Percentiles rank a stretch among this genome's conserved stretches.
These are phyloP conservation scores for Wallacemonas sp. DNA, from an alignment of 208 protist genomes.

Conservation along the genomic window DNA sequence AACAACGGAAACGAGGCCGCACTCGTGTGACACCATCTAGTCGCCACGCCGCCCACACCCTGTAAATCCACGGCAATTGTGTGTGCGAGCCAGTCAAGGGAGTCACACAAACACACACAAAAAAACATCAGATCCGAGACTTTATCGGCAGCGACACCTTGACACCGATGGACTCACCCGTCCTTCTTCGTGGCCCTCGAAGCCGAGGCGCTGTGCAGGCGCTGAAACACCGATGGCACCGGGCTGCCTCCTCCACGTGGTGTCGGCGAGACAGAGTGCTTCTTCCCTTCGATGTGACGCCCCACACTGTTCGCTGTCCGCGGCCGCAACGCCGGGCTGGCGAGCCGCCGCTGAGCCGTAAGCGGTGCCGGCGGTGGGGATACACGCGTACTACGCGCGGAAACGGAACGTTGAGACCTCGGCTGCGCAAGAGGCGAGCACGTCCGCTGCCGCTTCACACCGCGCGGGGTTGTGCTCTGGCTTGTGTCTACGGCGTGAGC, in stretches of 20 bases:
- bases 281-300: not conserved
- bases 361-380: not conserved
- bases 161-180: not conserved
- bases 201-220: not conserved
- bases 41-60: too few relatives aligned
- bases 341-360: not conserved
- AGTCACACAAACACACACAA: too few relatives aligned
- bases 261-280: not conserved
- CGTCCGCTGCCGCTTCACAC: not conserved
- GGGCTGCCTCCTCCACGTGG: not conserved
- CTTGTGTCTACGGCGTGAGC: not conserved
- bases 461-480: not conserved
- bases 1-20: too few relatives aligned
- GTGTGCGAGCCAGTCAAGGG: too few relatives aligned
- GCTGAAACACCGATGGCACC: conserved; percentile 5
- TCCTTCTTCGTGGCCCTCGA: not conserved
- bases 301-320: not conserved
- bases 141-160: too few relatives aligned
- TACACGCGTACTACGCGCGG: not conserved
- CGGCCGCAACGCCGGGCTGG: not conserved
- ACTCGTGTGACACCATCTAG: too few relatives aligned
- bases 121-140: too few relatives aligned
- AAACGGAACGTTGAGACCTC: too few relatives aligned
- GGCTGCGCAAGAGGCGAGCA: too few relatives aligned
- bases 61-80: too few relatives aligned